Evolutionary conservation across 2,329 filamentous ascomycete genomes (phyloP).

Genomic region (Colletotrichum simmondsii): DNA sequence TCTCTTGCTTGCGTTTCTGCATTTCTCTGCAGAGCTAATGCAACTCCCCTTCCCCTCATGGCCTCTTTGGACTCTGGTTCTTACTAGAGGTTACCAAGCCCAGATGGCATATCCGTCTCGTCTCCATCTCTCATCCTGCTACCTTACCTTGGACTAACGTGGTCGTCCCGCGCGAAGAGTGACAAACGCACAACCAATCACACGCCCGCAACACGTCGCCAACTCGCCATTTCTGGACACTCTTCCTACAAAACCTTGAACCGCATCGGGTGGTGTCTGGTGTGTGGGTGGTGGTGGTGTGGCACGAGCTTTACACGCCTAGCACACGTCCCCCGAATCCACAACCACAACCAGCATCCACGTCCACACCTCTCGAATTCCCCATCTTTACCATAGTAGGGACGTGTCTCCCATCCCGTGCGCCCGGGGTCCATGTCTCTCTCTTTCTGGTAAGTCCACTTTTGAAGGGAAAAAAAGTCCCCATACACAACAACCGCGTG

Average conservation of each 20-base stretch:
- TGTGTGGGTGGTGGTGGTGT: background rate
- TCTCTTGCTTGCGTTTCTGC: background rate
- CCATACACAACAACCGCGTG: background rate
- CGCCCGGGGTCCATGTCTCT: background rate
- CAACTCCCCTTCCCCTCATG: background rate
- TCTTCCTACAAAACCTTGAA: slow-evolving; percentile 1
- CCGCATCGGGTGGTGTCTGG: slow-evolving; percentile 1
- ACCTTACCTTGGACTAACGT: background rate
- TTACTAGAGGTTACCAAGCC: background rate
- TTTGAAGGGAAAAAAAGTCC: no score
- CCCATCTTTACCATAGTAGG: background rate
- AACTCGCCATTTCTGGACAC: slow-evolving; percentile 9
- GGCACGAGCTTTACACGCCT: background rate
- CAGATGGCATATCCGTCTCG: background rate
- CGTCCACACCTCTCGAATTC: background rate
- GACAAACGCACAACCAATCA: slow-evolving; percentile 7
- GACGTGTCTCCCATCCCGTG: background rate
- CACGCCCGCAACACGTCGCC: slow-evolving; percentile 9
- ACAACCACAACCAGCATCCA: background rate
- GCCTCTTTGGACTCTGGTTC: background rate
- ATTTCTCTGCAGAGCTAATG: background rate
- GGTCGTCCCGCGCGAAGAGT: background rate
- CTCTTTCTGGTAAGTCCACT: background rate
- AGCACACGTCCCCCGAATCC: background rate
- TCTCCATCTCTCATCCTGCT: background rate